Base-by-base conservation (phyloP, 1,284 basidiomycete genomes). In the Austroboletus olivaceoglutinosus region DNA sequence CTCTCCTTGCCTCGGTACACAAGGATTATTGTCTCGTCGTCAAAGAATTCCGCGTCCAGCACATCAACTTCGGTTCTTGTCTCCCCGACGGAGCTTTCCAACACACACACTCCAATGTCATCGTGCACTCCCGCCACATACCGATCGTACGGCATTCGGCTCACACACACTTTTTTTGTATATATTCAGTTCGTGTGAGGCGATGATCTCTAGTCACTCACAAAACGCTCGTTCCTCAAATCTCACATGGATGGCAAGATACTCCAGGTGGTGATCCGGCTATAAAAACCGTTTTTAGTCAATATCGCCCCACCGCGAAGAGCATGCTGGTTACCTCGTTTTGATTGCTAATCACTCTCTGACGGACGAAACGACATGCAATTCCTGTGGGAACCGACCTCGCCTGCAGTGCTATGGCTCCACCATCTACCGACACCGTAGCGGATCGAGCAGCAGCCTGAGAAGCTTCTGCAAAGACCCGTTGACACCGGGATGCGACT, bases 31-130 rank as follows among this genome's bases (percentile, higher is more conserved):
- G 67, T 73, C 64, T 84, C 77, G 60, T 88, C 83, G 71, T 91
- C 87, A 64, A 90, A 89, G 69, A 90, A 90, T 51, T 86, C 84
- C 48, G 73, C 76, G 60, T 85, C 83, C 59, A 88, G 64, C 44
- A 89, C 60, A 52, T 83, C 74, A 58, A 84, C 61, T 51, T 68
- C 67, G 40, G 51, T 51, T 53, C 65, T 70, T 37, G 64, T 61
- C 61, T 67, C 70, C 55, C 67, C 62, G 58, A 77, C 63, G 55
- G 61, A 68, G 62, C 80, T 81, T 62, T 81, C 76, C 36, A 85
- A 70, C 67, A 85, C 61, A 57, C 70, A 74, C 55, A 79, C 67
- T 52, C 70, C 71, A 62, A 79, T 67, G 55, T 73, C 68, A 53
- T 62, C 62, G 48, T 70, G 68, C 56, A 66, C 58, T 48, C 68